Conservation (phyloP, 2,329 filamentous ascomycete genomes). For the Cucurbitaria berberidis region DNA sequence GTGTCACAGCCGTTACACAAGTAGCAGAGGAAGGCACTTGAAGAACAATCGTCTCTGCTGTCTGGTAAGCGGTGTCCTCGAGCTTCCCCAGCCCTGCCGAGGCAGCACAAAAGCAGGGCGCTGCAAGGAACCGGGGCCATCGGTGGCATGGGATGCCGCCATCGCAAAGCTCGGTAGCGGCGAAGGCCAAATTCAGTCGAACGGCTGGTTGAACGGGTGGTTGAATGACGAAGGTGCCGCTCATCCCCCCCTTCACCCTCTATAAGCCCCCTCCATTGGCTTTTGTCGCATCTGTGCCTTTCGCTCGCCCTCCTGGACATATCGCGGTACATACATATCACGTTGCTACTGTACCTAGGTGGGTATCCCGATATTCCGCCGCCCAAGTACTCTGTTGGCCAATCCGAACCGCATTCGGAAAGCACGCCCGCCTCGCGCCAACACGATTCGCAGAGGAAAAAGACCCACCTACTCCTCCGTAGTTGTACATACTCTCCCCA, state of each 20-base stretch:
- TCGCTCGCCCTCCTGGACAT: conserved; percentile 3
- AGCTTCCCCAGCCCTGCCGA: conserved; percentile 7
- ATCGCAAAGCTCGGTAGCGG: neutral
- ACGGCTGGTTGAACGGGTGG: too few species aligned
- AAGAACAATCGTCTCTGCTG: neutral
- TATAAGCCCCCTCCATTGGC: conserved; percentile 5
- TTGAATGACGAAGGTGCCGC: conserved; percentile 12
- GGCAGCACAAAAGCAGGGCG: conserved; percentile 11
- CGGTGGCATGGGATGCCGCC: neutral
- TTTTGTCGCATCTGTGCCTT: neutral
- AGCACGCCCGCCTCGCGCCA: conserved; percentile 17
- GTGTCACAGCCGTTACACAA: neutral
- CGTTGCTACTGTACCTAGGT: conserved; percentile 2
- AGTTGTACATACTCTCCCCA: conserved; percentile 11
- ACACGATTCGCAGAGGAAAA: conserved; percentile 24
- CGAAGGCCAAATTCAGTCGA: neutral
- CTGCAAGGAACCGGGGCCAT: conserved; percentile 10
- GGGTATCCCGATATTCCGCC: conserved; percentile 7
- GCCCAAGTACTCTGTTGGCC: conserved; percentile 13
- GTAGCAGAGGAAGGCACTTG: neutral
- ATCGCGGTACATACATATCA: conserved; percentile 3
- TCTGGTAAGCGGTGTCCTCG: neutral
- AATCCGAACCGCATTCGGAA: conserved; percentile 23
- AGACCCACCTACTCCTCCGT: conserved; percentile 20
- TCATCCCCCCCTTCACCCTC: conserved; percentile 5